Base-by-base conservation (phyloP, 371 early-diverging fungal genomes). In the Mortierella sp. region DNA sequence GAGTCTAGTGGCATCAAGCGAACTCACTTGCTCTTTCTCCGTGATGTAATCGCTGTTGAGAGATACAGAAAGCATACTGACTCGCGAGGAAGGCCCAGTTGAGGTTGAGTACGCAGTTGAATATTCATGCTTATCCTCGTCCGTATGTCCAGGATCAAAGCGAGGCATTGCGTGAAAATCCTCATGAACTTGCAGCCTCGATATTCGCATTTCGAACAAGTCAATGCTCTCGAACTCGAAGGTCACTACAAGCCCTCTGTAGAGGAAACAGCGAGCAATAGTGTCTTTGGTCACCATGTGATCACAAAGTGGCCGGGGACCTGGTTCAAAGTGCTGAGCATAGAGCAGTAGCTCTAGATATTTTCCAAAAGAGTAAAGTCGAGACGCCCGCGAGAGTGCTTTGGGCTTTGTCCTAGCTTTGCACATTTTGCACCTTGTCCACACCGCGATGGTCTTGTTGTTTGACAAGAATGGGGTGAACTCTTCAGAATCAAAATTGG, bases 261-360 rank as follows among this genome's bases (percentile, higher is more conserved):
- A 70, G 35, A 85, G 72, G 68, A 90, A 92, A 51, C 85, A 88
- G 0, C 88, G 84, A 10, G 81, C 64, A 11, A 88, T 76, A 5
- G 75, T 57, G 32, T 84, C 77, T 68, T 74, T 78, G 40, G 58
- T 51, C 5, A 64, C 52, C 2, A 74, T 64, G 71, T 89, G 90
- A 0, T 43, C 57, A 51, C 93, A 91, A 3, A 87, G 62, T 2
- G 64, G 67, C 12, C 75, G 73, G 1, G 85, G 77, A 4, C 79
- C 81, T 0, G 86, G 84, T 24, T 83, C 55, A 57, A 93, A 88
- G 14, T 83, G 77, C 2, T 76, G 75, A 63, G 85, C 78, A 63
- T 93, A 93, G 28, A 90, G 75, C 0, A 92, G 30, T 5, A 92
- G 62, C 62, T 93, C 93, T 52, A 93, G 72, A 40, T 88, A 93